Base-by-base conservation (phyloP, 2,329 filamentous ascomycete genomes). In the Didymella exigua region DNA sequence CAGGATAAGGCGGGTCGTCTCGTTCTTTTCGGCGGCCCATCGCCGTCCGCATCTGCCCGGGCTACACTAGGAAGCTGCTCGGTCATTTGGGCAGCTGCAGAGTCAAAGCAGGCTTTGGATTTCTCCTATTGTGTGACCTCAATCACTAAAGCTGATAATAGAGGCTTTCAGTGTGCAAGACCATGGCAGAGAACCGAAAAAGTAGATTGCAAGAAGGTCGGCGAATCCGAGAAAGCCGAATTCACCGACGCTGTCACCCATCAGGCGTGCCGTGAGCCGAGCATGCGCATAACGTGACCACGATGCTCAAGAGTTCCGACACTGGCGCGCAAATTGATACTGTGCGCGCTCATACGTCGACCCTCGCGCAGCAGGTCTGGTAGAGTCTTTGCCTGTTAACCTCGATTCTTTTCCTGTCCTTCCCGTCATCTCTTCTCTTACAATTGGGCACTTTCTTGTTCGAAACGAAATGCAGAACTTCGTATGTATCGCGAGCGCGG, bases 1-100 rank as follows among this genome's bases (percentile, higher is more conserved):
- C 68, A 73, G 8, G 68, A 68, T 13, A 72, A 55, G 8, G 70
- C 67, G 23, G 68, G 66, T 41, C 67, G 57, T 23, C 69, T 58
- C 29, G 50, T 60, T 21, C 66, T 63, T 49, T 68, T 71, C 6
- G 54, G 45, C 10, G 63, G 59, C 1, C 63, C 63, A 11, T 54
- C 48, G 26, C 63, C 57, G 47, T 54, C 34, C 5, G 27, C 42
- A 13, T 34, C 27, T 19, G 52, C 40, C 19, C 24, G 33, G 1
- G 34, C 36, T 7, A 54, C 52, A 11, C 27, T 38, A 8, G 41
- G 46, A 24, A 54, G 46, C 6, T 18, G 33, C 16, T 41, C 46
- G 23, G 21, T 14, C 52, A 49, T 49, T 8, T 10, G 14, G 42
- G n/a, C 6, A 9, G 23, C 3, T 48, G 24, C 8, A 24, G 31